Percentiles rank a stretch among this genome's conserved stretches.
phyloP scores from a whole-genome alignment of 2,329 filamentous ascomycete species.

The Lecanicillium sp. region DNA sequence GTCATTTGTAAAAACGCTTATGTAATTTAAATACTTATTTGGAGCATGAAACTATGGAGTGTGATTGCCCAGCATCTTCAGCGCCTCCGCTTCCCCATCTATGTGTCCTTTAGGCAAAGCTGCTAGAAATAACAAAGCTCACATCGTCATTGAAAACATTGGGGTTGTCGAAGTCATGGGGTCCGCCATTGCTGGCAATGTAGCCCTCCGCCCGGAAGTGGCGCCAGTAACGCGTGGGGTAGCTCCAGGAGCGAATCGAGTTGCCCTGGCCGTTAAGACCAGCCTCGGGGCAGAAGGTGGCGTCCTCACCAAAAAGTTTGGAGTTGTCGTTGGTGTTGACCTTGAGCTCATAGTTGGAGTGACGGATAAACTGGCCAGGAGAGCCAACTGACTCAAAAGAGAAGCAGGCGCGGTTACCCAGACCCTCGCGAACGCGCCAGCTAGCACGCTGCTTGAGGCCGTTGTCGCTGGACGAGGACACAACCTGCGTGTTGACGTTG shows the following conservation, averaged over 20 bases:
- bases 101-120: conserved; percentile 5
- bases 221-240: conserved; percentile 53
- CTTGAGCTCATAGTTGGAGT: conserved; percentile 45
- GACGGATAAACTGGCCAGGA: conserved; percentile 52
- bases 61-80: too few species aligned
- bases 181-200: conserved; percentile 38
- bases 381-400: conserved; percentile 57
- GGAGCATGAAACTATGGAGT: too few species aligned
- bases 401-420: conserved; percentile 50
- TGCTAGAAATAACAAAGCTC: conserved; percentile 38
- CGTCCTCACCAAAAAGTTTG: conserved; percentile 54
- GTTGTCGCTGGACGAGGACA: conserved; percentile 44
- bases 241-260: conserved; percentile 52
- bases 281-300: conserved; percentile 54
- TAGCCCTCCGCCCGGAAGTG: conserved; percentile 34
- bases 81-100: too few species aligned
- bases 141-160: conserved; percentile 47
- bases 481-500: conserved; percentile 48
- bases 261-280: conserved; percentile 45
- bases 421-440: conserved; percentile 48
- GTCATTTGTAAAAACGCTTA: too few species aligned
- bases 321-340: conserved; percentile 46
- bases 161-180: conserved; percentile 45
- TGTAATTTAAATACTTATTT: too few species aligned
- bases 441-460: conserved; percentile 46